A percentile compares a stretch with the other conserved stretches of the same genome.
phyloP scores from a whole-genome alignment of 2,329 filamentous ascomycete species.

The Fusarium newnesense region DNA sequence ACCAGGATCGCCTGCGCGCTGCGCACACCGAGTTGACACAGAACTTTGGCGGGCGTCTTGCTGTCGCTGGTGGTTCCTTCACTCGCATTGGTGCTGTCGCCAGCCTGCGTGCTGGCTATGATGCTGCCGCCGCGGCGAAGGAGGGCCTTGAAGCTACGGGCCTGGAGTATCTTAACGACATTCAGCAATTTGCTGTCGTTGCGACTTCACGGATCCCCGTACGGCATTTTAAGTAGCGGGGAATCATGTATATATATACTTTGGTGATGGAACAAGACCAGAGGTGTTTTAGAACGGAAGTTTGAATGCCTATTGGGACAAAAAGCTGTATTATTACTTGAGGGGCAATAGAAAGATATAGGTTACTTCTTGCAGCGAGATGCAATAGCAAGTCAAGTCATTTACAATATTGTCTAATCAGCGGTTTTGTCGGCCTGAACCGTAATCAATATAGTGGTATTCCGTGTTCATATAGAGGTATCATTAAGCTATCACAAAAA shows the following conservation, averaged over 20 bases:
- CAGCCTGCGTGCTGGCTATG: constrained; percentile 58
- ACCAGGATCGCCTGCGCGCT: constrained; percentile 68
- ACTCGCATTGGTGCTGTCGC: constrained; percentile 62
- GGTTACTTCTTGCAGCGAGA: background rate
- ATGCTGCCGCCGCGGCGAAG: constrained; percentile 41
- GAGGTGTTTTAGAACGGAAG: background rate
- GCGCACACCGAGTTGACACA: constrained; percentile 65
- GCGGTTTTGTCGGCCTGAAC: background rate
- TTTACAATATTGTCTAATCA: background rate
- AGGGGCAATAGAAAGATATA: constrained; percentile 5
- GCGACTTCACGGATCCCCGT: constrained; percentile 43
- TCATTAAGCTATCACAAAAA: constrained; percentile 46
- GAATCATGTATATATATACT: background rate
- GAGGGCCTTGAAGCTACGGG: constrained; percentile 43
- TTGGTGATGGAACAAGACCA: background rate
- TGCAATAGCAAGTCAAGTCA: background rate
- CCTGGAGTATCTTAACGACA: constrained; percentile 42
- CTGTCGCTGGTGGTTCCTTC: constrained; percentile 70
- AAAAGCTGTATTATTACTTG: constrained; percentile 24
- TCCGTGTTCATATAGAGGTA: constrained; percentile 45
- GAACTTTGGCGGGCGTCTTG: constrained; percentile 70
- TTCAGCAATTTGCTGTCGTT: constrained; percentile 41
- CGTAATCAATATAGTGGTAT: constrained; percentile 19
- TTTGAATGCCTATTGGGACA: background rate
- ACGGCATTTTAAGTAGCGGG: constrained; percentile 23